Base-by-base conservation (phyloP, 371 early-diverging fungal species). In the Blastocladiella emersonii region DNA sequence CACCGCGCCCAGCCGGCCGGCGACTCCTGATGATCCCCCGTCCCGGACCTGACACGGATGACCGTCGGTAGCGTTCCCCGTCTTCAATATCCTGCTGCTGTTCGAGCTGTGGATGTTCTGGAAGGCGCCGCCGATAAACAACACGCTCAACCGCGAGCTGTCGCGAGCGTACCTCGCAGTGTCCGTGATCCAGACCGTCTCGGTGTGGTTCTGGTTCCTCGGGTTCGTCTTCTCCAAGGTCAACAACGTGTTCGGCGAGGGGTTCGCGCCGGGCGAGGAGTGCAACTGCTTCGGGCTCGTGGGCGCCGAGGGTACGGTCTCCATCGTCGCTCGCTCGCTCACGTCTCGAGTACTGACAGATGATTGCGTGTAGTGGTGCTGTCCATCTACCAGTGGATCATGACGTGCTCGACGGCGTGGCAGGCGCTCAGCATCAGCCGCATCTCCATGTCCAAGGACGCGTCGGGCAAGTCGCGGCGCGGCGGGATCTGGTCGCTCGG, bases 301-400 rank as follows among this genome's bases (percentile, higher is more conserved):
- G 25, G 57, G 57, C 23, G 57, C 57, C 23, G 57, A 57, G 23
- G 57, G 35, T 57, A n/a, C 48, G 48, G n/a, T n/a, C n/a, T n/a
- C n/a, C n/a, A n/a, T n/a, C n/a, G n/a, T n/a, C n/a, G n/a, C n/a
- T n/a, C n/a, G n/a, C n/a, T n/a, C n/a, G n/a, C n/a, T n/a, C n/a
- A n/a, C n/a, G n/a, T n/a, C n/a, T n/a, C n/a, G n/a, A n/a, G n/a
- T n/a, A n/a, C n/a, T n/a, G n/a, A n/a, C n/a, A n/a, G n/a, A n/a
- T n/a, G n/a, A 39, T 39, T 39, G 8, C 13, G 5, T 39, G 39
- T 39, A 48, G 48, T 48, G 10, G n/a, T 57, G 57, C 39, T 57
- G 21, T 57, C 57, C 36, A 57, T 57, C 25, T 57, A 6, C 25
- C 57, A 57, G 12, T 39, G 35, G 35, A 35, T 57, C 35, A 57